Percentiles rank a stretch among this genome's conserved stretches.
phyloP scores from a whole-genome alignment of 2,329 filamentous ascomycete species.

The Penicillium sp. region DNA sequence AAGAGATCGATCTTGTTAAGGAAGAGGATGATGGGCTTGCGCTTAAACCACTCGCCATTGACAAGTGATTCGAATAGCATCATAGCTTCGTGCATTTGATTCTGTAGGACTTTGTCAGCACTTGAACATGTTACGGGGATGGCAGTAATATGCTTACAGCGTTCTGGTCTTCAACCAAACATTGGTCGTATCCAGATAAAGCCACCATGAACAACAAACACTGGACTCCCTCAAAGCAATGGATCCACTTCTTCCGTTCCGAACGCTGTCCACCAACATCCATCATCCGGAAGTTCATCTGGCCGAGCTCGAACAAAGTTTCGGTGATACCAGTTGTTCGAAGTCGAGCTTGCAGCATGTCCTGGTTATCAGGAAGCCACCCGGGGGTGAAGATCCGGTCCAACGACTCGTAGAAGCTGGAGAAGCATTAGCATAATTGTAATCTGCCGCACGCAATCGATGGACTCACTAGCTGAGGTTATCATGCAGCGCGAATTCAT shows the following conservation, averaged over 20 bases:
- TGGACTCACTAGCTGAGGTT: conserved; percentile 82
- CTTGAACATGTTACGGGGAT: neutral
- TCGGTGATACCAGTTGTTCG: conserved; percentile 95
- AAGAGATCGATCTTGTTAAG: conserved; percentile 88
- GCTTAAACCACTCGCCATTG: conserved; percentile 83
- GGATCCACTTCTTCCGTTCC: conserved; percentile 96
- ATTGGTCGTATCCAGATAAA: conserved; percentile 95
- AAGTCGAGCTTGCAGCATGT: conserved; percentile 85
- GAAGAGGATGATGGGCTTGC: conserved; percentile 79
- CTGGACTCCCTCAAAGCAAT: conserved; percentile 93
- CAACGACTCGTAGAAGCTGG: conserved; percentile 78
- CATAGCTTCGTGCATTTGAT: conserved; percentile 87
- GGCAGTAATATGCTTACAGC: conserved; percentile 64
- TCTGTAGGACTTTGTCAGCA: conserved; percentile 50
- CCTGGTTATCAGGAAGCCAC: conserved; percentile 90
- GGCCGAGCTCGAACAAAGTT: conserved; percentile 87
- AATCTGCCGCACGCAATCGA: neutral
- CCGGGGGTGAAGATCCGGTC: conserved; percentile 73
- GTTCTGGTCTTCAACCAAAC: conserved; percentile 92
- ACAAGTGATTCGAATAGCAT: conserved; percentile 86
- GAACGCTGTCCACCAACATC: conserved; percentile 90
- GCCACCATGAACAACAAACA: conserved; percentile 91
- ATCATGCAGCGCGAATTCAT: conserved; percentile 95
- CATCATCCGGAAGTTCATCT: conserved; percentile 95
- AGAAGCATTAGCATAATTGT: conserved; percentile 12